Percentiles rank a stretch among this genome's conserved stretches.
These are phyloP conservation scores for Galerina sulciceps DNA, from an alignment of 768 basidiomycete genomes.

Conservation along the genomic window DNA sequence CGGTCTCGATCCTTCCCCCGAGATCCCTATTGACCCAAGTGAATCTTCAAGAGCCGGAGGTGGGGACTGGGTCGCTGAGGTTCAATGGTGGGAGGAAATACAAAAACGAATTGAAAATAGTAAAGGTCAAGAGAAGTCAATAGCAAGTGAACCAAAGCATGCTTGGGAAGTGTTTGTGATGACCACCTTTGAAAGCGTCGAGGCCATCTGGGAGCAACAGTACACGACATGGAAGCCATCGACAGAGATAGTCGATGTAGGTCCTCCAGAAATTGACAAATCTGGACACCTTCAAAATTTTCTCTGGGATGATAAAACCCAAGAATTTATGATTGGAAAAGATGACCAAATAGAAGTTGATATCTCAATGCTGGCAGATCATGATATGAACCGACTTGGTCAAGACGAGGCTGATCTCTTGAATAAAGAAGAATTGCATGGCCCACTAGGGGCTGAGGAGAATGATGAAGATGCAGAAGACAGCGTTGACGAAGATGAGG, in stretches of 20 bases:
- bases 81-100: constrained; percentile 78
- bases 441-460: background rate
- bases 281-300: constrained; percentile 1
- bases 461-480: constrained; percentile 9
- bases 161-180: constrained; percentile 78
- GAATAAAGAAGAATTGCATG: constrained; percentile 11
- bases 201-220: constrained; percentile 79
- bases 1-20: constrained; percentile 75
- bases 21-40: constrained; percentile 71
- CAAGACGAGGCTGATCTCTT: constrained; percentile 26
- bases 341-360: constrained; percentile 50
- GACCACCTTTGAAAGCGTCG: constrained; percentile 89
- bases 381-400: constrained; percentile 43
- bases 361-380: constrained; percentile 51
- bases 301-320: background rate
- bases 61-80: constrained; percentile 73
- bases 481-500: constrained; percentile 5
- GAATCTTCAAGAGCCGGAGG: constrained; percentile 61
- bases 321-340: constrained; percentile 19
- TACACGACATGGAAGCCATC: constrained; percentile 62
- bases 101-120: constrained; percentile 60
- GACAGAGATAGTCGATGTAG: constrained; percentile 9
- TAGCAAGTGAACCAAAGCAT: constrained; percentile 8
- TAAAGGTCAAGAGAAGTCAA: constrained; percentile 19
- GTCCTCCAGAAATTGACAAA: constrained; percentile 15